Percentiles rank a stretch among this genome's conserved stretches.
These are phyloP conservation scores for Arctium lappa DNA, from an alignment of 129 eudicot species.

Conservation along the genomic window DNA sequence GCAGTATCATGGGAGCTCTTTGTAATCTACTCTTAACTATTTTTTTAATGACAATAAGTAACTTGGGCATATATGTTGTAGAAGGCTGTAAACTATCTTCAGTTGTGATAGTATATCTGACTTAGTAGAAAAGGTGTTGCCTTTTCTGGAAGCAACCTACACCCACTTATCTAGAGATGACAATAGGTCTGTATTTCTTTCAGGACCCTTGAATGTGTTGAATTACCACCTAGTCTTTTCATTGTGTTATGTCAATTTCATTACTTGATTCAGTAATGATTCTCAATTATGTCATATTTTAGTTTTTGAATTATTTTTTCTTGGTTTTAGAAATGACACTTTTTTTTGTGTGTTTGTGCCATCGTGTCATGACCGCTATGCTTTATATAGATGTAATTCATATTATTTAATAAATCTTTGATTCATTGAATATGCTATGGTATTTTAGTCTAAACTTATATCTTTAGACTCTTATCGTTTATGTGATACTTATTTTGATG, in stretches of 20 bases:
- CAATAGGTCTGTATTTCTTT: not conserved
- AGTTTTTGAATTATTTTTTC: too few relatives aligned
- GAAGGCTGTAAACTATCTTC: not conserved
- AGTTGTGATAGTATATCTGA: not conserved
- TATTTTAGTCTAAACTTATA: not conserved
- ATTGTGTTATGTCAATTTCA: not conserved
- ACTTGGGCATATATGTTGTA: not conserved
- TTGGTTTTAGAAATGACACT: not conserved
- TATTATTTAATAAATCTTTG: not conserved
- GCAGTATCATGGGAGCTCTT: slow-evolving; percentile 32
- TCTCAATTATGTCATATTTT: not conserved
- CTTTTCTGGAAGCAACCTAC: not conserved
- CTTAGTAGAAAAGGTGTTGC: too few relatives aligned
- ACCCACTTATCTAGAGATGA: not conserved
- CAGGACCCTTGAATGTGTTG: not conserved
- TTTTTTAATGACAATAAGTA: not conserved
- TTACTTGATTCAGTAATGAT: not conserved
- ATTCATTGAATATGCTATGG: not conserved
- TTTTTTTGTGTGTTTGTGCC: not conserved
- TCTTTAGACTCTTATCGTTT: not conserved
- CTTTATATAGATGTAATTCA: not conserved
- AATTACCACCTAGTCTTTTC: not conserved
- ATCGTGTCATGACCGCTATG: not conserved
- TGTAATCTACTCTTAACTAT: not conserved
- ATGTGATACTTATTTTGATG: not conserved